A percentile compares a stretch with the other conserved stretches of the same genome.
Conservation (phyloP, 495 filamentous ascomycete species). For the Neurospora sp. region DNA sequence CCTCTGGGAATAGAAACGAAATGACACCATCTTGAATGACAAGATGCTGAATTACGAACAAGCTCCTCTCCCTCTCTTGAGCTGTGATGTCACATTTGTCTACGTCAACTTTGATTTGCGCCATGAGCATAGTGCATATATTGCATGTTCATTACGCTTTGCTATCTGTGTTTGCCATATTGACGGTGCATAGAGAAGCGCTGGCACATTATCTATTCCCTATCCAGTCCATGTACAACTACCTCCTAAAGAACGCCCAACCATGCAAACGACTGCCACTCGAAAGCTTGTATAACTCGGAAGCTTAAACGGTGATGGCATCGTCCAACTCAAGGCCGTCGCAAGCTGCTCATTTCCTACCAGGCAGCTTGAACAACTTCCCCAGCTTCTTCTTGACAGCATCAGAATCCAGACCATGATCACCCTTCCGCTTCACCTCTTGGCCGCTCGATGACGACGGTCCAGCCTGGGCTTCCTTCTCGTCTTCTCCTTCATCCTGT, state of each 20-base stretch:
- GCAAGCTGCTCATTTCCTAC: conserved; percentile 32
- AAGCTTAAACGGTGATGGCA: background rate
- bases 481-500: conserved; percentile 33
- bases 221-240: background rate
- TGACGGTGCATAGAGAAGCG: background rate
- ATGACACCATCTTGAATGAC: conserved; percentile 6
- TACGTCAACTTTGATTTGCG: background rate
- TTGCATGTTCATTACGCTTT: background rate
- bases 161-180: background rate
- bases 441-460: conserved; percentile 24
- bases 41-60: conserved; percentile 3
- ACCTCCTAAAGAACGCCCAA: background rate
- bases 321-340: background rate
- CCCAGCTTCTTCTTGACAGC: conserved; percentile 42
- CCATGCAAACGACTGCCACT: conserved; percentile 5
- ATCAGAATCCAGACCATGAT: conserved; percentile 28
- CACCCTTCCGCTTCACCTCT: conserved; percentile 34
- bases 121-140: background rate
- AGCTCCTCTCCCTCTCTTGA: background rate
- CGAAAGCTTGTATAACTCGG: background rate
- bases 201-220: background rate
- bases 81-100: background rate
- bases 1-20: conserved; percentile 1
- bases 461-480: conserved; percentile 18
- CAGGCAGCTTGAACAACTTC: conserved; percentile 61